These are phyloP conservation scores for Suillus hirtellus DNA, from an alignment of 768 basidiomycete species.

Conservation along the genomic window DNA sequence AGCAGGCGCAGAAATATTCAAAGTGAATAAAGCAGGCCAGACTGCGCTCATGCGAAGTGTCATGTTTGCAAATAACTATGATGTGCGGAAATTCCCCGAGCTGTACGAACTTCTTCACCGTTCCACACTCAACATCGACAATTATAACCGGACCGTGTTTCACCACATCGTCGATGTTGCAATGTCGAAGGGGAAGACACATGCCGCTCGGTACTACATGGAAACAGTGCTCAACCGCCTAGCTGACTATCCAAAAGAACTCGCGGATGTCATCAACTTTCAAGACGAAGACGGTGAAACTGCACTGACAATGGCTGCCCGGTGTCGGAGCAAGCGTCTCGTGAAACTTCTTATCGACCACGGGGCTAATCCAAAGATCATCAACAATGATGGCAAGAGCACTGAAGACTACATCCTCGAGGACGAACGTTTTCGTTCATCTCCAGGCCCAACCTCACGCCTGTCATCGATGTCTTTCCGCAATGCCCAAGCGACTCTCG, in stretches of 20 bases:
- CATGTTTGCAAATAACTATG: conserved; percentile 99
- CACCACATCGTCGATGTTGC: conserved; percentile 98
- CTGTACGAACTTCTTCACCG: conserved; percentile 95
- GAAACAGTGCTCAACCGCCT: conserved; percentile 89
- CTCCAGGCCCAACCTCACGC: conserved; percentile 77
- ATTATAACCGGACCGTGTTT: conserved; percentile 95
- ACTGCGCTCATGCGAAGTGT: conserved; percentile 98
- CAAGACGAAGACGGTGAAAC: conserved; percentile 99
- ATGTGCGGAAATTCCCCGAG: conserved; percentile 98
- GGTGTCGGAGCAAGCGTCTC: conserved; percentile 92
- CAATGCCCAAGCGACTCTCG: conserved; percentile 63
- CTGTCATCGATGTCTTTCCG: conserved; percentile 69
- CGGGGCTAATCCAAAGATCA: conserved; percentile 92
- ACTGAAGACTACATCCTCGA: conserved; percentile 99
- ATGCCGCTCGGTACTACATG: conserved; percentile 98
- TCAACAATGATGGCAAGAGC: conserved; percentile 93
- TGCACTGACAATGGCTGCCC: conserved; percentile 92
- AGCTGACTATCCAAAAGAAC: conserved; percentile 90
- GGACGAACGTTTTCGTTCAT: conserved; percentile 94
- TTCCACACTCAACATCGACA: conserved; percentile 99
- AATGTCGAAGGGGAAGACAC: conserved; percentile 96
- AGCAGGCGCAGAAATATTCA: conserved; percentile 95
- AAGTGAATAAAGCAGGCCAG: conserved; percentile 94
- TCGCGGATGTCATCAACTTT: conserved; percentile 98
- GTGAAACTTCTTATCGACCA: conserved; percentile 96